Evolutionary conservation across 1,139 yeast species (phyloP).

Genomic region (Oligophagozyma castellii): DNA sequence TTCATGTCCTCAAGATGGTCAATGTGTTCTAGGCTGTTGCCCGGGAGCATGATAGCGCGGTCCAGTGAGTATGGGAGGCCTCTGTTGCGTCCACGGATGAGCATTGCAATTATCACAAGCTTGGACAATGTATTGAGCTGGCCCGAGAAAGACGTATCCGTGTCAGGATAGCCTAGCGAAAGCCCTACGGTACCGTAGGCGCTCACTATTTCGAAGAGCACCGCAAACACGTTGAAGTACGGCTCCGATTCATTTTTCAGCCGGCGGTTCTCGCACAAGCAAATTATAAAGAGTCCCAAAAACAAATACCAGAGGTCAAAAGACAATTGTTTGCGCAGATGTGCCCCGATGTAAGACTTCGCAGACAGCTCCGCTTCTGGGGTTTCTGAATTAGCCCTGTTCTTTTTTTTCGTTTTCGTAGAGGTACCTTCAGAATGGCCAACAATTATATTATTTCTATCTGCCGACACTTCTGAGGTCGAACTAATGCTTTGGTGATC

Average conservation of each 20-base stretch:
- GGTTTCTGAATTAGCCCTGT: constrained; percentile 3
- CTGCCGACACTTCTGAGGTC: constrained; percentile 4
- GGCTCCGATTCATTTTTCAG: constrained; percentile 33
- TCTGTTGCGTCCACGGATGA: constrained; percentile 93
- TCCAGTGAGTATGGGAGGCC: constrained; percentile 90
- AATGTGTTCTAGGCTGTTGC: constrained; percentile 49
- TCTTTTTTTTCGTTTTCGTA: constrained; percentile 2
- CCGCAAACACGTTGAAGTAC: constrained; percentile 53
- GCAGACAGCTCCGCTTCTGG: constrained; percentile 11
- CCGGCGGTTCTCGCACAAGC: constrained; percentile 68
- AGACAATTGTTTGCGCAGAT: constrained; percentile 80
- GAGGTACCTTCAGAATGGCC: constrained; percentile 2
- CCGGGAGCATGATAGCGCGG: constrained; percentile 83
- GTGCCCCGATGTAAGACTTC: constrained; percentile 65
- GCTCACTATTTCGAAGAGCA: constrained; percentile 78
- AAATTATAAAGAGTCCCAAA: constrained; percentile 70
- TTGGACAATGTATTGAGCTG: constrained; percentile 65
- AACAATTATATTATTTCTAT: neutral
- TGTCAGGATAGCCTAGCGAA: constrained; percentile 65
- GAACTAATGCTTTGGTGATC: constrained; percentile 4
- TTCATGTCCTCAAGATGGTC: constrained; percentile 51
- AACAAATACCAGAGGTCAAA: constrained; percentile 92
- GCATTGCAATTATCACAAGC: constrained; percentile 72
- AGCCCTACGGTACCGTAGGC: constrained; percentile 96
- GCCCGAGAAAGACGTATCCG: constrained; percentile 56